Base-by-base conservation (phyloP, 345 rosid species). In the Corchorus olitorius region DNA sequence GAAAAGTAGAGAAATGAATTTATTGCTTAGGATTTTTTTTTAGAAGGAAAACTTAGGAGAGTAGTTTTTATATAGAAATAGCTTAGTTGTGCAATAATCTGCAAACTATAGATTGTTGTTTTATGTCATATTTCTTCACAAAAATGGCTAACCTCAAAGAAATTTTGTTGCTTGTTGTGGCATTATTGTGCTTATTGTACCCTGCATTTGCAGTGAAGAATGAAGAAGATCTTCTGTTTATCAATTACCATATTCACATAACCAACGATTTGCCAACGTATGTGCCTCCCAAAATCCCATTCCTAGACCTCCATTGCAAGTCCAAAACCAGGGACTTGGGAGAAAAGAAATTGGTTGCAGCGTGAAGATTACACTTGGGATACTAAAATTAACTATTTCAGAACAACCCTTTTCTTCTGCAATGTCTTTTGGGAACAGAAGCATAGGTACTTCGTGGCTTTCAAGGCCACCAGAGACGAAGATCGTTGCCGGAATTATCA, bases 341-440 rank as follows among this genome's bases (percentile, higher is more conserved):
- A 1, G 12, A 5, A 12, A 52, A 9, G 53, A 1, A 0, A 7
- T 0, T 66, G 35, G n/a, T 1, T 17, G 22, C 55, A 39, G 14
- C 52, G 39, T 16, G 19, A 76, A 16, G 78, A 50, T 39, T 65
- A 35, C 54, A 49, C 20, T 7, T 65, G 52, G 53, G 72, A 59
- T 48, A 5, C 33, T 1, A 53, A 27, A 33, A 19, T 66, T 4
- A 20, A 54, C 55, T 14, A 4, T 19, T 65, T 76, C 22, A 39
- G 73, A 39, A 76, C 72, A 2, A 76, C 78, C 12, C 63, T 76
- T 7, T 76, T 37, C 33, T 65, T 11, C 43, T 76, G 78, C 53
- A 2, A 11, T 11, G 41, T 17, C 0, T 8, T 7, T 19, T 76
- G 78, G 78, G 78, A 59, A 46, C 35, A 27, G 16, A 74, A 52